Base-by-base conservation (phyloP, 176 grass and related monocot species). In the bread wheat (Triticum aestivum) region DNA sequence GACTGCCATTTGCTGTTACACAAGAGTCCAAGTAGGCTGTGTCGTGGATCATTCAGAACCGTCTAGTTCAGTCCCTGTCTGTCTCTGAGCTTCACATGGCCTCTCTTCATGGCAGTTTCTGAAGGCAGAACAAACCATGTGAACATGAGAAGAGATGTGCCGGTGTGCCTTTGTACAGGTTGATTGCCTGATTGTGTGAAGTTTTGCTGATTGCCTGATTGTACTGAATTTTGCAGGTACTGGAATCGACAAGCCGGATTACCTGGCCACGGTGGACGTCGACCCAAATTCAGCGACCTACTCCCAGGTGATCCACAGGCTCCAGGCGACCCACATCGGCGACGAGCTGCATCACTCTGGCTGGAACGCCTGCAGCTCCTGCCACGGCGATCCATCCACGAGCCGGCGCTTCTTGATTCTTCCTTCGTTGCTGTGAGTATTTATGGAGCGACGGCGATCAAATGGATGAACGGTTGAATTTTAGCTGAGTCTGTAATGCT, bases 351-450 rank as follows among this genome's bases (percentile, higher is more conserved):
- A 94, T 88, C 96, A 98, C 73, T 90, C 91, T 41, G 96, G 96
- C 18, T 98, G 97, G 97, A 98, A 98, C 77, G 80, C 97, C 3
- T 98, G 97, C 90, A 98, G 97, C 80, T 98, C 97, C 73, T 98
- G 97, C 84, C 92, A 98, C 8, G 76, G 87, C 0, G 97, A 96
- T 70, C 65, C 94, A 6, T 94, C 92, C 1, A 87, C 92, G 1
- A 86, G 66, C 66, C 86, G 94, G 0, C 90, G 92, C 42, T 98
- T 92, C 90, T 69, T 98, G 84, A 84, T 98, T 69, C 75, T 98
- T 34, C 97, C 94, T 88, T 92, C 92, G 0, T 74, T 98, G 66
- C 52, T 98, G 97, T 96, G 86, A 84, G 97, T 87, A 59, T 74
- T 0, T 18, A 24, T 77, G 15, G n/a, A 70, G 51, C 0, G 26